Evolutionary conservation across 2,329 filamentous ascomycete species (phyloP).

Genomic region (Sarocladium kiliense): DNA sequence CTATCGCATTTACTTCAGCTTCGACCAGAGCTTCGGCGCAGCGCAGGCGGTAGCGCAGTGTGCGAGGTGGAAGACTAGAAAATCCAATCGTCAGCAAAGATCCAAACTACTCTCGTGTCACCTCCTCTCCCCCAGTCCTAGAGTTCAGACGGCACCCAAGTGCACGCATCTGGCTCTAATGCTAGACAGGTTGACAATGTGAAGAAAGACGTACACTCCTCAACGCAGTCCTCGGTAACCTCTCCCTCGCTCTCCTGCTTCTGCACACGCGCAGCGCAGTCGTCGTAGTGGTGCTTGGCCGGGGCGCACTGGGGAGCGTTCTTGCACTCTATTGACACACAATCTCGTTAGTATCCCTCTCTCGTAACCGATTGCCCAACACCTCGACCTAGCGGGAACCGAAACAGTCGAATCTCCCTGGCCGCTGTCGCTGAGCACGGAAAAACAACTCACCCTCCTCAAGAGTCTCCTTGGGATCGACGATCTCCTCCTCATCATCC

Average conservation of each 20-base stretch:
- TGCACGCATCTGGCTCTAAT: no score
- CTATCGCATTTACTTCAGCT: constrained; percentile 69
- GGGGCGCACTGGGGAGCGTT: constrained; percentile 79
- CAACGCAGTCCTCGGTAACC: constrained; percentile 90
- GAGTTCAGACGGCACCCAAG: no score
- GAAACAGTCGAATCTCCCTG: no score
- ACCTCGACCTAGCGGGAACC: no score
- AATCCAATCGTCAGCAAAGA: background rate
- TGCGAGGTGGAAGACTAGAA: constrained; percentile 93
- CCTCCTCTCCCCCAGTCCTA: no score
- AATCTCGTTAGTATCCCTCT: background rate
- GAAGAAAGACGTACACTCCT: constrained; percentile 82
- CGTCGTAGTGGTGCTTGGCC: constrained; percentile 96
- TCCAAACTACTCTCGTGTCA: no score
- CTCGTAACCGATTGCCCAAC: no score
- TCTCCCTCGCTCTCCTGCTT: constrained; percentile 61
- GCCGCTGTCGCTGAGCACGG: background rate
- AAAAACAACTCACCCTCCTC: constrained; percentile 72
- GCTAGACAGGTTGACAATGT: background rate
- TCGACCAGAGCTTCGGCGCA: constrained; percentile 89
- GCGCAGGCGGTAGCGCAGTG: constrained; percentile 93
- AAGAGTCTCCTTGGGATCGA: constrained; percentile 81
- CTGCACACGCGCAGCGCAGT: constrained; percentile 89
- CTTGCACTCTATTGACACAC: constrained; percentile 68
- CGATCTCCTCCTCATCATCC: constrained; percentile 76